Base-by-base conservation (phyloP, 2,329 filamentous ascomycete species). In the Trichoderma koningii region DNA sequence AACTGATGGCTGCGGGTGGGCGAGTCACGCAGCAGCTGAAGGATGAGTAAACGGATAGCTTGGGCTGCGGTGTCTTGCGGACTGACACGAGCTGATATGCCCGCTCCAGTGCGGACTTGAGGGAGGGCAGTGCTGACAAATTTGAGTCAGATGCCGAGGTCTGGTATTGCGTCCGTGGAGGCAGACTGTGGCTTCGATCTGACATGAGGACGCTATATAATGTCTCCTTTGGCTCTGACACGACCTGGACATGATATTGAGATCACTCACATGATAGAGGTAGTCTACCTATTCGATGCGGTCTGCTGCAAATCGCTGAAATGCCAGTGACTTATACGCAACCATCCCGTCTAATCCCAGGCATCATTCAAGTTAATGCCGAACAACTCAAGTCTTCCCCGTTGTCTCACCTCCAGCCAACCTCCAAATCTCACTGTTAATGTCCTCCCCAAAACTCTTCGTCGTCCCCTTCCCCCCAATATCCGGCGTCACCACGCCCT, bases 391-490 rank as follows among this genome's bases (percentile, higher is more conserved):
- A 10, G 5, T 14, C 34, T 14, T 21, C 28, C 28, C 28, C 14
- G 38, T 5, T 5, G 15, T n/a, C 48, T 38, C 21, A 34, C 15
- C 30, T 26, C 3, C 23, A 17, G 41, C 60, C 26, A 10, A 14
- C 41, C 9, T 41, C 50, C 34, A 23, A 52, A 74, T 67, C 61
- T 72, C 70, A 7, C 50, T 57, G 53, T 68, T 68, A 14, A 72
- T 68, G 3, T 69, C 70, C 7, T 69, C 65, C 23, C 70, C 70
- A 56, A 72, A 68, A 2, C 55, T 67, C 30, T 67, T 48, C 0
- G 73, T 76, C 6, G 44, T 74, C 2, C 73, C 74, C 3, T 66
- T 65, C 0, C 75, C 74, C 3, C 73, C 74, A 45, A 76, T 68
- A 47, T 76, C 74, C 1, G 71, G 73, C 0, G 76, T 78, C 38